Conservation (phyloP, 176 grass and related monocot genomes). For the Cocos nucifera region DNA sequence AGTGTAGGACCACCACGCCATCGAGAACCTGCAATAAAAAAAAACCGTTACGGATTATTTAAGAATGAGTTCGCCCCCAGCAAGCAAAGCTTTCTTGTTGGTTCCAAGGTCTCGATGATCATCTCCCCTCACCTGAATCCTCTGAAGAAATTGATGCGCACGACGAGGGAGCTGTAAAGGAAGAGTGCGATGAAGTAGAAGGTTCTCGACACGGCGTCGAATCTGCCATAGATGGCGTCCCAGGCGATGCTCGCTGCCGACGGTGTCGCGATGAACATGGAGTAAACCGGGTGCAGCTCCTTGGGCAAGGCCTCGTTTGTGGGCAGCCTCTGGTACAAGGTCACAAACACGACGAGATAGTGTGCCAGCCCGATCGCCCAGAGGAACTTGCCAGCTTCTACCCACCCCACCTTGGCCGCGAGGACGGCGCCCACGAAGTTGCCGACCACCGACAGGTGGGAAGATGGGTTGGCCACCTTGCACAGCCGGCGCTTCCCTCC, state of each 20-base stretch:
- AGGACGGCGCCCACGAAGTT: constrained; percentile 98
- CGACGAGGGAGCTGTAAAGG: constrained; percentile 73
- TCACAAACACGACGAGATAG: constrained; percentile 90
- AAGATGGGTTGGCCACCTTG: constrained; percentile 96
- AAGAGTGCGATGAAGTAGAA: constrained; percentile 97
- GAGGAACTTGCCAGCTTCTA: constrained; percentile 73
- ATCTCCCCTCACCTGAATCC: constrained; percentile 38
- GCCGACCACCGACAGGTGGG: constrained; percentile 87
- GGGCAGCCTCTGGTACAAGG: constrained; percentile 87
- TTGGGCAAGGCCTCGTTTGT: constrained; percentile 88
- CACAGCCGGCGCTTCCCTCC: constrained; percentile 82
- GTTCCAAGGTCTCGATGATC: too few relatives aligned
- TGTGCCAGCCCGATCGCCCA: constrained; percentile 88
- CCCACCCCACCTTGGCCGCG: constrained; percentile 79
- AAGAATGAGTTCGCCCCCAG: too few relatives aligned
- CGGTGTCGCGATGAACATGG: constrained; percentile 98
- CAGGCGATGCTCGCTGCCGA: constrained; percentile 90
- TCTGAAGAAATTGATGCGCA: constrained; percentile 98
- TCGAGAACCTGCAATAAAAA: constrained; percentile 52
- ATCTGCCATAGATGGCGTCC: constrained; percentile 68
- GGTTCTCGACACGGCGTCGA: constrained; percentile 67
- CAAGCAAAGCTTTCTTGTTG: too few relatives aligned
- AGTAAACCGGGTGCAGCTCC: constrained; percentile 96
- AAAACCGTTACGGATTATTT: too few relatives aligned
- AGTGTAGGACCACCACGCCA: constrained; percentile 99